A percentile compares a stretch with the other conserved stretches of the same genome.
Conservation (phyloP, 306 rosid species). For the Boehmeria nivea region DNA sequence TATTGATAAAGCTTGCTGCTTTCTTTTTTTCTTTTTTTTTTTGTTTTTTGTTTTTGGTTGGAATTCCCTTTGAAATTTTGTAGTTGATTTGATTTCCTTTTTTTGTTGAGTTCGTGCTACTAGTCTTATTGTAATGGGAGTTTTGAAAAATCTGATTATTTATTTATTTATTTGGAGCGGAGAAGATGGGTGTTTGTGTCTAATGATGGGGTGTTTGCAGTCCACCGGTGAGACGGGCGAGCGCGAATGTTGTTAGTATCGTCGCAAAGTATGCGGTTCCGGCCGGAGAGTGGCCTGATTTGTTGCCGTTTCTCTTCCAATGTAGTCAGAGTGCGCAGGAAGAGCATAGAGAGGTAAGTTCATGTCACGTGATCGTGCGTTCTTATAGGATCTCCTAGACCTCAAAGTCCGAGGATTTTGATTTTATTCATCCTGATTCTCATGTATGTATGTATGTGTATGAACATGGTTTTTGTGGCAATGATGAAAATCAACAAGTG, state of each 20-base stretch:
- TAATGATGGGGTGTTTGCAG: slow-evolving; percentile 34
- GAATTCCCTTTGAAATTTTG: no score
- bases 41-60: no score
- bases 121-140: no score
- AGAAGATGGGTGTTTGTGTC: background rate
- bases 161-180: no score
- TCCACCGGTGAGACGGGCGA: slow-evolving; percentile 88
- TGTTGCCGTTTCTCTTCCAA: slow-evolving; percentile 88
- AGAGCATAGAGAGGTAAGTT: slow-evolving; percentile 88
- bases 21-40: no score
- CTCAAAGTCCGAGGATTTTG: no score
- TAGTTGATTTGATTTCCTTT: no score
- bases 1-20: no score
- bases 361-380: background rate
- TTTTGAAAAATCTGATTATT: no score
- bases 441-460: background rate
- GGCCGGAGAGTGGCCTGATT: slow-evolving; percentile 91
- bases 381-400: background rate
- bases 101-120: no score
- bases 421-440: background rate
- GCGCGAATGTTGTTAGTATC: slow-evolving; percentile 91
- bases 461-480: background rate
- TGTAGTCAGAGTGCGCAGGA: slow-evolving; percentile 94
- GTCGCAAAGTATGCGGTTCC: slow-evolving; percentile 93
- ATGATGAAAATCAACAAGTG: no score